Evolutionary conservation across 345 rosid species (phyloP), one percentile per base, ranked within the genome.

Genomic region (Nephelium lappaceum): DNA sequence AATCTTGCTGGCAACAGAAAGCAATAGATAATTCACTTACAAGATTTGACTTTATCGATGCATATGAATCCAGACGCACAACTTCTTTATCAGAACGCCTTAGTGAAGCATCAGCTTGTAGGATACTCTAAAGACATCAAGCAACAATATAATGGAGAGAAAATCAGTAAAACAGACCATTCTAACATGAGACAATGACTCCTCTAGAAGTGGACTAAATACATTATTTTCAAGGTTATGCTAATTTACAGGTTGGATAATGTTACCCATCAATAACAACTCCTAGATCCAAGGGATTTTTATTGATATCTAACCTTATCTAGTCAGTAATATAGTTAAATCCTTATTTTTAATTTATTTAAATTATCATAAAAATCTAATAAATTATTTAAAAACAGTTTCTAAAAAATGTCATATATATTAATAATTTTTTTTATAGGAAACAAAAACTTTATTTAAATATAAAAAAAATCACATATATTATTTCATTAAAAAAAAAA

Each of bases 61-160:
- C 87, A 81, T 84, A 86, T 62, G 97, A 89, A 83, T 92, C 91
- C 81, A 93, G 70, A 42, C 85, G 82, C 74, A 90, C 87, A 77
- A 90, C 67, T 82, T 95, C 98, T 77, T 95, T 96, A 81, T 81
- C 85, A 72, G 95, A 83, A 62, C 96, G 92, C 80, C 82, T 86
- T 45, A 95, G 77, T 69, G 93, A 78, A 60, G 88, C 77, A 88
- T 95, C 92, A 57, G 84, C 93, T 77, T 79, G 87, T 9, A 93
- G 78, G 79, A 95, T 85, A 81, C 86, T 93, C 99, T 95, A 79
- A 36, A 82, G 65, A 77, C 77, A 73, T 72, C 61, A 78, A 47
- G 61, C 63, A 83, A 77, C 31, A 57, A 63, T 63, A 58, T 16
- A 49, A 51, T 6, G 15, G 27, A 72, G 21, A 69, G 4, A 69